Percentiles rank a stretch among this genome's conserved stretches.
These are phyloP conservation scores for Tricholoma furcatifolium DNA, from an alignment of 768 basidiomycete species.

Conservation along the genomic window DNA sequence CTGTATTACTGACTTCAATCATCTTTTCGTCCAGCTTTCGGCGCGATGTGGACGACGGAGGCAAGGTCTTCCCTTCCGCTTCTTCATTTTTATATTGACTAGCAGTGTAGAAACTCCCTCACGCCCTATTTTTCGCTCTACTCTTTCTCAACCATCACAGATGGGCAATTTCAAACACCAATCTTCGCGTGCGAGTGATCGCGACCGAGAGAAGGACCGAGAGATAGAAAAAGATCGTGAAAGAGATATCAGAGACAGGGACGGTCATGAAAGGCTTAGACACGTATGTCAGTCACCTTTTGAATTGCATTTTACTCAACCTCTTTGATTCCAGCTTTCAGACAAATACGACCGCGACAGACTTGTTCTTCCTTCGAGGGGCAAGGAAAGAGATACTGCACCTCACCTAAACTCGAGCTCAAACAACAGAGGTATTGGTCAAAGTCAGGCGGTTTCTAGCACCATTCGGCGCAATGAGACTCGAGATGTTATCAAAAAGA, in stretches of 20 bases:
- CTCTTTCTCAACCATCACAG: slow-evolving; percentile 79
- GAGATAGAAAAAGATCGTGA: slow-evolving; percentile 50
- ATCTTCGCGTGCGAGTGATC: slow-evolving; percentile 67
- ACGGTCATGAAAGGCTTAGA: slow-evolving; percentile 76
- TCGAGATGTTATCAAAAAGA: slow-evolving; percentile 63
- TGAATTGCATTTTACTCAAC: slow-evolving; percentile 2
- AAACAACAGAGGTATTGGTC: slow-evolving; percentile 39
- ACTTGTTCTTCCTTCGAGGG: slow-evolving; percentile 55
- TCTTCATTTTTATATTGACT: neutral
- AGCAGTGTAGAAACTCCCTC: slow-evolving; percentile 44
- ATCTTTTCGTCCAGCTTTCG: slow-evolving; percentile 53
- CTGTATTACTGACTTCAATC: slow-evolving; percentile 5
- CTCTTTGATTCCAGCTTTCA: slow-evolving; percentile 54
- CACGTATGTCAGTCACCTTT: slow-evolving; percentile 47
- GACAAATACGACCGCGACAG: slow-evolving; percentile 88
- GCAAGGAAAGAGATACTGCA: slow-evolving; percentile 66
- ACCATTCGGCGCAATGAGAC: slow-evolving; percentile 55
- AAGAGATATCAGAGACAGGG: slow-evolving; percentile 66
- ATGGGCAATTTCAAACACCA: slow-evolving; percentile 95
- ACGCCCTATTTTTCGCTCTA: slow-evolving; percentile 69
- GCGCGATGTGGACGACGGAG: slow-evolving; percentile 73
- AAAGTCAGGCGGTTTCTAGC: slow-evolving; percentile 31
- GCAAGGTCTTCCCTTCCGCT: slow-evolving; percentile 33
- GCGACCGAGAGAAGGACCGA: slow-evolving; percentile 47
- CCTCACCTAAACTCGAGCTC: slow-evolving; percentile 53